Evolutionary conservation across 352 stramenopile genomes (phyloP).

Genomic region (Phytophthora chlamydospora): DNA sequence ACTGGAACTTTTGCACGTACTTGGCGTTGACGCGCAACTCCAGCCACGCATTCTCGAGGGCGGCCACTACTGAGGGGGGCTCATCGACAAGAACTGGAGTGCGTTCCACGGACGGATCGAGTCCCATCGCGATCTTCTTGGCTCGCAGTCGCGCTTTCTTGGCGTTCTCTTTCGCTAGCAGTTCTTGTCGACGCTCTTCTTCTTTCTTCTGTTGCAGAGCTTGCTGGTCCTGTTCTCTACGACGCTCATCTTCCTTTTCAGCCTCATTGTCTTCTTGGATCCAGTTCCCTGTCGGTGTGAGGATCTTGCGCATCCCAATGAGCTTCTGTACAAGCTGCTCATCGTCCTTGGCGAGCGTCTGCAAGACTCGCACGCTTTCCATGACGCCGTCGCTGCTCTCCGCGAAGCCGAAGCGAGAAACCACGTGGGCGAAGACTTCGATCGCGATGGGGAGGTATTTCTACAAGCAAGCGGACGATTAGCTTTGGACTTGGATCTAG

Average conservation of each 20-base stretch:
- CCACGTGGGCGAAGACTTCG: slow-evolving; percentile 46
- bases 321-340: slow-evolving; percentile 45
- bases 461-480: slow-evolving; percentile 22
- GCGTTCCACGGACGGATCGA: slow-evolving; percentile 53
- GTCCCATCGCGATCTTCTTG: slow-evolving; percentile 63
- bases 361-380: slow-evolving; percentile 49
- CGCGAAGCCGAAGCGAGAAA: slow-evolving; percentile 55
- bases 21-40: slow-evolving; percentile 49
- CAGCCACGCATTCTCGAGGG: slow-evolving; percentile 30
- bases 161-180: slow-evolving; percentile 43
- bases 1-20: slow-evolving; percentile 50
- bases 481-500: no score
- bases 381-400: slow-evolving; percentile 51
- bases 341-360: slow-evolving; percentile 50
- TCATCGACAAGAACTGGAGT: slow-evolving; percentile 41
- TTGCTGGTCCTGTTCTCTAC: slow-evolving; percentile 37
- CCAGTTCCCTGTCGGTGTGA: slow-evolving; percentile 63
- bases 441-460: slow-evolving; percentile 56
- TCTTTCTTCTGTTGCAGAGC: slow-evolving; percentile 37
- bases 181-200: slow-evolving; percentile 33
- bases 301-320: slow-evolving; percentile 46
- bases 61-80: slow-evolving; percentile 39
- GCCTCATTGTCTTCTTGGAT: slow-evolving; percentile 56
- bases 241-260: slow-evolving; percentile 44
- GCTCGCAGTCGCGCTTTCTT: slow-evolving; percentile 50